Evolutionary conservation across 176 grass and related monocot species (phyloP), one percentile per base, ranked within the genome.

Genomic region (Dendrocalamus sinicus): DNA sequence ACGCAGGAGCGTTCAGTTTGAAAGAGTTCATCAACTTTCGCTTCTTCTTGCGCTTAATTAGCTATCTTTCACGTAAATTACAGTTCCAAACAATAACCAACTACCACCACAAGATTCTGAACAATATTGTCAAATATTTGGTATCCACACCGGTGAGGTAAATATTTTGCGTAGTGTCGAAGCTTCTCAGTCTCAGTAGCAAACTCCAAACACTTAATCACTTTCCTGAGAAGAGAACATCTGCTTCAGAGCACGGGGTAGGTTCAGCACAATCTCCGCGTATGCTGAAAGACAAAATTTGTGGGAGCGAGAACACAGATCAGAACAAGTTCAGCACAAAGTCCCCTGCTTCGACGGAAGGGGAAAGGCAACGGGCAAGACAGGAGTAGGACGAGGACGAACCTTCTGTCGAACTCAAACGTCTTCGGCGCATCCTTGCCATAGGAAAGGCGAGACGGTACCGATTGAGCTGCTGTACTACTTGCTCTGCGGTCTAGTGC

Each of bases 331-430:
- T 89, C 45, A 16, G 30, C 72, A 40, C 4, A 70, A 20, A 50
- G 75, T 60, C 12, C n/a, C 37, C 17, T 78, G 73, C 30, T 61
- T 73, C 9, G 11, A 26, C 3, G 4, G 20, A 58, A 72, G 62
- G 53, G 70, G 35, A 67, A 74, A 39, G 15, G 26, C 35, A 70
- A 51, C 53, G 9, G 9, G n/a, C 53, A 40, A 62, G 71, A 77
- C 35, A 4, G 35, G 35, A 37, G 35, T 14, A 62, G 66, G 28
- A 77, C 14, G 28, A 62, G 66, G 28, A 77, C 14, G 28, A 70
- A 95, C 96, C 96, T 95, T 95, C 93, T 65, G 93, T 91, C 70
- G 95, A 89, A 76, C 91, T 95, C 84, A 90, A 90, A 32, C 20
- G 93, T 91, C 54, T 87, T 94, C 26, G 95, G 77, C 28, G 96